These are phyloP conservation scores for Styphnolobium japonicum DNA, from an alignment of 306 rosid species.

Conservation along the genomic window DNA sequence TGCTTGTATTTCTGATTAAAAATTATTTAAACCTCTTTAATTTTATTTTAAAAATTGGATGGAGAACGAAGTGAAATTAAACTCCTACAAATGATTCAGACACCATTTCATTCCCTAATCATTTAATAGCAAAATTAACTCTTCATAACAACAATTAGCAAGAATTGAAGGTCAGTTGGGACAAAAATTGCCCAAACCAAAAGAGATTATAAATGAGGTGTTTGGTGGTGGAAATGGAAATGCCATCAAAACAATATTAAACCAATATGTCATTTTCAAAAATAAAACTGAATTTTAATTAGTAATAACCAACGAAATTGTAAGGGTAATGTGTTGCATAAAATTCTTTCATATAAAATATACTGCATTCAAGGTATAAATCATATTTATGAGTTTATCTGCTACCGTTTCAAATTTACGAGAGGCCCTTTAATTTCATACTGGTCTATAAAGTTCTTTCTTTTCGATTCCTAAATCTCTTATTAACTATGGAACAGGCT, in stretches of 20 bases:
- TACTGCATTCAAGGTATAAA: not conserved
- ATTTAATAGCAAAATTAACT: slow-evolving; percentile 5
- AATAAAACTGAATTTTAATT: not conserved
- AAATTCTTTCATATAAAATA: not conserved
- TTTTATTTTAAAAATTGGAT: not conserved
- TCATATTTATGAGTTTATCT: not conserved
- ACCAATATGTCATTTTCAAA: not conserved
- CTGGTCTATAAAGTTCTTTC: not conserved
- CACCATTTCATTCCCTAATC: slow-evolving; percentile 16
- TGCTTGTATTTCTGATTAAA: slow-evolving; percentile 12
- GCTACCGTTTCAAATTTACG: not conserved
- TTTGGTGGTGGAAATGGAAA: slow-evolving; percentile 13
- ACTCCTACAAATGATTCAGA: not conserved
- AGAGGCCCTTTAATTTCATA: not conserved
- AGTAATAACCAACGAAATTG: not conserved
- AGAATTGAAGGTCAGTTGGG: not conserved
- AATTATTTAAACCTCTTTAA: not conserved
- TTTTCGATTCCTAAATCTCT: not conserved
- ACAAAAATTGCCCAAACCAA: not conserved
- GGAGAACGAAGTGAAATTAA: not conserved
- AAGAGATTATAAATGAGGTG: not conserved
- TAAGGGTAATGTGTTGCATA: not conserved
- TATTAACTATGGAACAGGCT: not conserved
- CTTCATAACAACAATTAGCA: not conserved
- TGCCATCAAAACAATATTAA: not conserved